Conservation (phyloP, 2,329 filamentous ascomycete species). For the Elsinoe australis region DNA sequence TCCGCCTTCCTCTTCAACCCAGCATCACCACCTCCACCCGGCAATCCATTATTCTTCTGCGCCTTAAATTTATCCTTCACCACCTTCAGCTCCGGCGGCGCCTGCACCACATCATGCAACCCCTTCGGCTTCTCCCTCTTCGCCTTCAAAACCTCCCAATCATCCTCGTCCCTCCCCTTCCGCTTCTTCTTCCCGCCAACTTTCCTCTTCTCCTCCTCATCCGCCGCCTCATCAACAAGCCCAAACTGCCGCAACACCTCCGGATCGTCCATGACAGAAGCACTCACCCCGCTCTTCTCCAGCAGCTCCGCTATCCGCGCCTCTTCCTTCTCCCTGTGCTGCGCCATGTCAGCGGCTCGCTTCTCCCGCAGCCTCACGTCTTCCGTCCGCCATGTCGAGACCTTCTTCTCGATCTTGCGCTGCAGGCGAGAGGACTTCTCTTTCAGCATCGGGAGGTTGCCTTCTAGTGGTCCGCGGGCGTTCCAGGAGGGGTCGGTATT, state of each 20-base stretch:
- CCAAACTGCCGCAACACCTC: conserved; percentile 53
- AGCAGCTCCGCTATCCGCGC: conserved; percentile 55
- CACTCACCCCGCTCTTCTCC: conserved; percentile 34
- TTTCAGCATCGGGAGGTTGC: not conserved
- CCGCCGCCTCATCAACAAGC: conserved; percentile 55
- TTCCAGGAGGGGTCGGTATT: conserved; percentile 11
- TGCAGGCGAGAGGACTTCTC: conserved; percentile 11
- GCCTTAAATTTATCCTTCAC: conserved; percentile 58
- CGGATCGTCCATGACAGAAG: conserved; percentile 46
- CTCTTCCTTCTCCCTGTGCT: conserved; percentile 64
- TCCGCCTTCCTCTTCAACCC: conserved; percentile 67
- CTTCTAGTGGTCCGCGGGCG: conserved; percentile 21
- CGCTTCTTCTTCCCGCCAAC: conserved; percentile 42
- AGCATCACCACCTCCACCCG: conserved; percentile 60
- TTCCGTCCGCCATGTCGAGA: conserved; percentile 8
- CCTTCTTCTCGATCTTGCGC: conserved; percentile 47
- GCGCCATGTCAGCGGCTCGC: conserved; percentile 57
- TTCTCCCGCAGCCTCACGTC: conserved; percentile 44
- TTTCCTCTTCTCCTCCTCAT: conserved; percentile 55
- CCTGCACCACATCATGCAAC: conserved; percentile 56
- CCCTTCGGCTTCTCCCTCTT: conserved; percentile 51
- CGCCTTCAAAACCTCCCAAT: conserved; percentile 67
- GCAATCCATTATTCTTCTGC: conserved; percentile 54
- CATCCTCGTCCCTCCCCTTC: conserved; percentile 50
- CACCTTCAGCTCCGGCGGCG: conserved; percentile 64